A percentile compares a stretch with the other conserved stretches of the same genome.
phyloP scores from a whole-genome alignment of 257 asterid species.

The Primulina tabacum region DNA sequence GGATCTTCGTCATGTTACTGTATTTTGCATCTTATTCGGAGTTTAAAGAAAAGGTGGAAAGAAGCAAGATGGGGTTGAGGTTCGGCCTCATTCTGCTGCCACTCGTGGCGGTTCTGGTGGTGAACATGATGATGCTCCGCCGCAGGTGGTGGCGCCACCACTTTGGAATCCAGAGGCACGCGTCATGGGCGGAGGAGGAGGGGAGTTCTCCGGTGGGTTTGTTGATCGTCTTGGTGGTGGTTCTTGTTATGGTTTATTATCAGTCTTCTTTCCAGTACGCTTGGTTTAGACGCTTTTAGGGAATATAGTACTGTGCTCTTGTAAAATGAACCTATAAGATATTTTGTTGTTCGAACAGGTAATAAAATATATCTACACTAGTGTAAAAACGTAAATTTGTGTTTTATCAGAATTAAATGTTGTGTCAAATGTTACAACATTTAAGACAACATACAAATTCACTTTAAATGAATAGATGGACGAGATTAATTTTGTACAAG shows the following conservation, averaged over 20 bases:
- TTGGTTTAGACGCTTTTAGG: constrained; percentile 44
- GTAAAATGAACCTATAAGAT: too few species aligned
- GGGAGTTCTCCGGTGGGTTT: constrained; percentile 51
- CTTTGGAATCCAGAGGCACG: constrained; percentile 31
- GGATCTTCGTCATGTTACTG: constrained; percentile 43
- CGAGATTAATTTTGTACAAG: too few species aligned
- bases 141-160: constrained; percentile 42
- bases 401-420: too few species aligned
- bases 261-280: constrained; percentile 45
- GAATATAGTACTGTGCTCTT: too few species aligned
- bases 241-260: constrained; percentile 48
- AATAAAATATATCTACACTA: too few species aligned
- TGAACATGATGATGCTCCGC: constrained; percentile 30
- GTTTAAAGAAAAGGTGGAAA: constrained; percentile 36
- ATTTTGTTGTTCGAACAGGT: too few species aligned
- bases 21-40: constrained; percentile 37
- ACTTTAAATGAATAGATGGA: too few species aligned
- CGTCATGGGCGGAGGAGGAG: constrained; percentile 27
- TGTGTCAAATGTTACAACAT: too few species aligned
- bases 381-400: too few species aligned
- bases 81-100: constrained; percentile 42
- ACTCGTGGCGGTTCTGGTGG: constrained; percentile 34
- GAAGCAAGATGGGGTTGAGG: constrained; percentile 35
- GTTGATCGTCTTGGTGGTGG: constrained; percentile 37
- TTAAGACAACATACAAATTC: too few species aligned